These are phyloP conservation scores for Claviceps spartinae DNA, from an alignment of 2,329 filamentous ascomycete species.

Conservation along the genomic window DNA sequence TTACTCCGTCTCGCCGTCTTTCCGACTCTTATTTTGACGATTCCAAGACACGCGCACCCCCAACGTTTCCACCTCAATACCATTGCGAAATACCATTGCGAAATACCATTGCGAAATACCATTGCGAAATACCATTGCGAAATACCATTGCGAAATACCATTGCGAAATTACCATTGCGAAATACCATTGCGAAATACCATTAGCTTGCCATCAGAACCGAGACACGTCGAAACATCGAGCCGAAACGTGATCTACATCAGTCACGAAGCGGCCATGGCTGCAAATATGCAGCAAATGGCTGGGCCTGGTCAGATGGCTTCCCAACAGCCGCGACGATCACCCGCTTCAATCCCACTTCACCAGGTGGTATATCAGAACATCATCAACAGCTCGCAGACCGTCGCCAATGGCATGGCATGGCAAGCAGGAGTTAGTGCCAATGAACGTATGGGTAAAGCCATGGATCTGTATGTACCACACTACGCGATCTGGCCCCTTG, in stretches of 20 bases:
- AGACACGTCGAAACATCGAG: not conserved
- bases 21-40: not conserved
- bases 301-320: conserved; percentile 31
- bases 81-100: not conserved
- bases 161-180: too few relatives aligned
- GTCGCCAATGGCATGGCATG: conserved; percentile 21
- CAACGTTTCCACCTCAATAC: not conserved
- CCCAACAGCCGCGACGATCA: conserved; percentile 26
- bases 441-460: conserved; percentile 29
- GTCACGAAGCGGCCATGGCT: conserved; percentile 37
- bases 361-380: conserved; percentile 26
- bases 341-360: conserved; percentile 19
- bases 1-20: not conserved
- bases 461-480: conserved; percentile 26
- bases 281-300: conserved; percentile 46
- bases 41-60: not conserved
- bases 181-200: not conserved
- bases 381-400: conserved; percentile 21
- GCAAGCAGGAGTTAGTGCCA: conserved; percentile 24
- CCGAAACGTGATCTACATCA: not conserved
- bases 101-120: too few relatives aligned
- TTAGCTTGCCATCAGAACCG: not conserved
- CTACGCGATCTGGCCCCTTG: not conserved
- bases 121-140: too few relatives aligned
- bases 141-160: too few relatives aligned